A percentile compares a stretch with the other conserved stretches of the same genome.
phyloP scores from a whole-genome alignment of 2,329 filamentous ascomycete genomes.

The Zasmidium cellare region DNA sequence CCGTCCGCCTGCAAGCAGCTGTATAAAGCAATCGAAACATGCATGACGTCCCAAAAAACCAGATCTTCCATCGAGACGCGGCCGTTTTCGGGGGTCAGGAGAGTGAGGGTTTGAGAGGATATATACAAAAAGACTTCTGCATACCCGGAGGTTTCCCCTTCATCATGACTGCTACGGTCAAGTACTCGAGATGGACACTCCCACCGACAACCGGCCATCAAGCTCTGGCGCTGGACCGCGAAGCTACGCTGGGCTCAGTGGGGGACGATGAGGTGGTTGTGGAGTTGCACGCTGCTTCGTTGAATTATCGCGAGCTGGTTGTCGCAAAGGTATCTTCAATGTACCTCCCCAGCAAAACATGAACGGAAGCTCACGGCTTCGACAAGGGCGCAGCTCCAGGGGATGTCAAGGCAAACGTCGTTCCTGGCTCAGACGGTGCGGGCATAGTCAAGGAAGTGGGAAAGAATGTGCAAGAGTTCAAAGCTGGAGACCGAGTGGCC shows the following conservation, averaged over 20 bases:
- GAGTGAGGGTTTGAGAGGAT: not conserved
- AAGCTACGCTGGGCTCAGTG: slow-evolving; percentile 18
- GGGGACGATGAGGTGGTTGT: slow-evolving; percentile 21
- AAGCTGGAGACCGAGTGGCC: slow-evolving; percentile 55
- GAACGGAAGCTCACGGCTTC: too few relatives aligned
- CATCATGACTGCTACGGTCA: not conserved
- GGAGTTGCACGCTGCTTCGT: slow-evolving; percentile 39
- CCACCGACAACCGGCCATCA: slow-evolving; percentile 13
- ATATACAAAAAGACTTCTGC: too few relatives aligned
- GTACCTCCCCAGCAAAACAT: too few relatives aligned
- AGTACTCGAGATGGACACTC: not conserved
- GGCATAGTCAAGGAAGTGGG: slow-evolving; percentile 56
- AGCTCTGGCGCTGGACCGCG: slow-evolving; percentile 16
- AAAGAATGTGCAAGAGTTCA: slow-evolving; percentile 56
- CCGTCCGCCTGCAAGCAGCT: not conserved
- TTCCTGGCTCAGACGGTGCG: slow-evolving; percentile 24
- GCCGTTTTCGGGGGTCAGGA: not conserved
- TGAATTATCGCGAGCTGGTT: slow-evolving; percentile 46
- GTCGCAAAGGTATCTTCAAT: slow-evolving; percentile 37
- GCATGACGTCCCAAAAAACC: not conserved
- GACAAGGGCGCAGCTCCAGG: slow-evolving; percentile 6
- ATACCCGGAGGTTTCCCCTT: not conserved
- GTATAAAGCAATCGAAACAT: not conserved
- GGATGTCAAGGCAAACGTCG: slow-evolving; percentile 4
- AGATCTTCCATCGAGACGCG: not conserved